These are phyloP conservation scores for Dactylellina parvicollis DNA, from an alignment of 2,329 filamentous ascomycete species.

Conservation along the genomic window DNA sequence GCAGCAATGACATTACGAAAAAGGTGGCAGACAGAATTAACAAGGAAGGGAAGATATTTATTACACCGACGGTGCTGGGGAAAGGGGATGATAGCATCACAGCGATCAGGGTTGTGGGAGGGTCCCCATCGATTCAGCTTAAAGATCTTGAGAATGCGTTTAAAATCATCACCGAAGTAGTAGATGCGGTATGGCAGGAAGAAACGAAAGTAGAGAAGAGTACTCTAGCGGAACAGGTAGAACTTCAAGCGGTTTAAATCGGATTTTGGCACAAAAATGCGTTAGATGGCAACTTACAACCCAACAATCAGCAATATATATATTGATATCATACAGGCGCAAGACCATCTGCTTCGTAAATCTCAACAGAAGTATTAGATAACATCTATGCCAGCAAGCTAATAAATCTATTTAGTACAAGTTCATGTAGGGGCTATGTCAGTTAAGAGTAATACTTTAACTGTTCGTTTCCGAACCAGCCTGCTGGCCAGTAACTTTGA, in stretches of 20 bases:
- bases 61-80: slow-evolving; percentile 79
- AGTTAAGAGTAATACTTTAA: no score
- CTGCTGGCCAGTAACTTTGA: no score
- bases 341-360: no score
- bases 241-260: slow-evolving; percentile 38
- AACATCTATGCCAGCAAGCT: no score
- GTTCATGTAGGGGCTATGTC: no score
- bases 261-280: background rate
- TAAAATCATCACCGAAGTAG: slow-evolving; percentile 71
- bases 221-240: slow-evolving; percentile 33
- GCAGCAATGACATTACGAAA: slow-evolving; percentile 75
- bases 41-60: slow-evolving; percentile 77
- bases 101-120: slow-evolving; percentile 83
- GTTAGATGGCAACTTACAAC: no score
- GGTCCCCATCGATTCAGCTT: slow-evolving; percentile 75
- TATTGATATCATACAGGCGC: no score
- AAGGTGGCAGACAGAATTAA: slow-evolving; percentile 80
- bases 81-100: slow-evolving; percentile 67
- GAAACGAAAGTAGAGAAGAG: slow-evolving; percentile 22
- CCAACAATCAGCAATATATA: no score
- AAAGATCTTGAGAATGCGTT: slow-evolving; percentile 78
- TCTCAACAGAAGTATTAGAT: no score
- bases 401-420: no score
- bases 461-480: no score
- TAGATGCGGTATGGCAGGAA: slow-evolving; percentile 48